Conservation (phyloP, 2,329 filamentous ascomycete genomes). For the Rutstroemia sydowiana region DNA sequence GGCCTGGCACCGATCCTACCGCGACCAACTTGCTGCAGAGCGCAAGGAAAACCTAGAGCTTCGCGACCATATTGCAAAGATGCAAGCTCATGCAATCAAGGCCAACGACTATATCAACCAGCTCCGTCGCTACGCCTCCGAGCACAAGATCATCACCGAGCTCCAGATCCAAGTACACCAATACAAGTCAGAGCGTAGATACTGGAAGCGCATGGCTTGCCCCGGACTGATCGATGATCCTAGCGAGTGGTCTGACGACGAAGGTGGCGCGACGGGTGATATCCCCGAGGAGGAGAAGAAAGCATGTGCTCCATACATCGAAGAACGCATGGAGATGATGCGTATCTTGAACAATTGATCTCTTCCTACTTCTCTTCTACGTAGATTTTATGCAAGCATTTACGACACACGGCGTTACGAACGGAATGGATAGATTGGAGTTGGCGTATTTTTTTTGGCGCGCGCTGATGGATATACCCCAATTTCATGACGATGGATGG, state of each 20-base stretch:
- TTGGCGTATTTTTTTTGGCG: too few relatives aligned
- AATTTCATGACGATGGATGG: too few relatives aligned
- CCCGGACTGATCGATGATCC: conserved; percentile 51
- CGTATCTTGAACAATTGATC: too few relatives aligned
- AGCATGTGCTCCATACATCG: background rate
- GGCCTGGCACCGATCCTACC: conserved; percentile 60
- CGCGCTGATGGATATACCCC: too few relatives aligned
- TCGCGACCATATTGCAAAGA: conserved; percentile 59
- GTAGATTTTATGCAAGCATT: too few relatives aligned
- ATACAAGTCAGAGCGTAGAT: conserved; percentile 50
- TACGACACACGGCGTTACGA: too few relatives aligned
- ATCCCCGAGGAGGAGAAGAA: conserved; percentile 29
- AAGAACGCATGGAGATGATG: conserved; percentile 3
- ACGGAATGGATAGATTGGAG: too few relatives aligned
- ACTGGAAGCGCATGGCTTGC: conserved; percentile 62
- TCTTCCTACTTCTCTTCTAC: too few relatives aligned
- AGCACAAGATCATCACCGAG: conserved; percentile 47
- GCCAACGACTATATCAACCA: conserved; percentile 51
- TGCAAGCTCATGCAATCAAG: conserved; percentile 51
- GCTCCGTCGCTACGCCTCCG: conserved; percentile 50
- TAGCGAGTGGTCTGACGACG: conserved; percentile 51
- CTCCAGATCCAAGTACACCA: conserved; percentile 45
- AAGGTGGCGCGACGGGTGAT: conserved; percentile 51
- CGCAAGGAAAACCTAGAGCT: conserved; percentile 56
- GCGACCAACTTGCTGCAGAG: conserved; percentile 56